phyloP scores from a whole-genome alignment of 1,139 yeast genomes.

The Saccharomyces hybrid region DNA sequence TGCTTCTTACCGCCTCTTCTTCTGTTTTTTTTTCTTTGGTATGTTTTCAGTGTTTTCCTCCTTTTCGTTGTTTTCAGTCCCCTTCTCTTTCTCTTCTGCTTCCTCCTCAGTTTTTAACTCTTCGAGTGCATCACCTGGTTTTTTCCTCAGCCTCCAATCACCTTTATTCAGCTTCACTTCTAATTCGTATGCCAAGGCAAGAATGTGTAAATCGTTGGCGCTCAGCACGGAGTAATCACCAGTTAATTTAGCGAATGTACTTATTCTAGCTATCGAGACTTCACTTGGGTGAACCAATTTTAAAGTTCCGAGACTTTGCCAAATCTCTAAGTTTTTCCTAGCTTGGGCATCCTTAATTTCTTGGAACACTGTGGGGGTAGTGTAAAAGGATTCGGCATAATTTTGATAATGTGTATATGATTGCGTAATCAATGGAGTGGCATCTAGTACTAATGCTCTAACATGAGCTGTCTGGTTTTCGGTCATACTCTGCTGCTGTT shows the following conservation, averaged over 20 bases:
- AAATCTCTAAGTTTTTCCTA: constrained; percentile 63
- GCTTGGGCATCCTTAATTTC: constrained; percentile 86
- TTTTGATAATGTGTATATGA: constrained; percentile 67
- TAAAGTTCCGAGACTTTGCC: constrained; percentile 57
- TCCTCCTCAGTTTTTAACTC: constrained; percentile 9
- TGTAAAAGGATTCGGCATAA: constrained; percentile 61
- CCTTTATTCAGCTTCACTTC: constrained; percentile 67
- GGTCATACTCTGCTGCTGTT: constrained; percentile 2
- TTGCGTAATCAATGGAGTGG: constrained; percentile 88
- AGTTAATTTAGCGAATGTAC: constrained; percentile 72
- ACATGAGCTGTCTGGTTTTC: constrained; percentile 29
- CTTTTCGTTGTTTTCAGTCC: constrained; percentile 4
- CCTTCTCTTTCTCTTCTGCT: constrained; percentile 14
- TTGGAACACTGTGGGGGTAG: constrained; percentile 84
- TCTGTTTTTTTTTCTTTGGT: constrained; percentile 40
- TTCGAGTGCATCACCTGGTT: constrained; percentile 52
- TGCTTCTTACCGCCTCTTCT: constrained; percentile 62
- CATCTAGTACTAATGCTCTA: constrained; percentile 70
- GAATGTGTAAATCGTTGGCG: constrained; percentile 81
- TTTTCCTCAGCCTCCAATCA: constrained; percentile 58
- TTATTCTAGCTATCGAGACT: constrained; percentile 55
- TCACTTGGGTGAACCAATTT: constrained; percentile 69
- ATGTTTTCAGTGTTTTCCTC: constrained; percentile 4
- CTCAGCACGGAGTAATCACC: constrained; percentile 89
- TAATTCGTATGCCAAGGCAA: constrained; percentile 84